These are phyloP conservation scores for Fusarium neocosmosporiellum DNA, from an alignment of 2,329 filamentous ascomycete genomes.

Conservation along the genomic window DNA sequence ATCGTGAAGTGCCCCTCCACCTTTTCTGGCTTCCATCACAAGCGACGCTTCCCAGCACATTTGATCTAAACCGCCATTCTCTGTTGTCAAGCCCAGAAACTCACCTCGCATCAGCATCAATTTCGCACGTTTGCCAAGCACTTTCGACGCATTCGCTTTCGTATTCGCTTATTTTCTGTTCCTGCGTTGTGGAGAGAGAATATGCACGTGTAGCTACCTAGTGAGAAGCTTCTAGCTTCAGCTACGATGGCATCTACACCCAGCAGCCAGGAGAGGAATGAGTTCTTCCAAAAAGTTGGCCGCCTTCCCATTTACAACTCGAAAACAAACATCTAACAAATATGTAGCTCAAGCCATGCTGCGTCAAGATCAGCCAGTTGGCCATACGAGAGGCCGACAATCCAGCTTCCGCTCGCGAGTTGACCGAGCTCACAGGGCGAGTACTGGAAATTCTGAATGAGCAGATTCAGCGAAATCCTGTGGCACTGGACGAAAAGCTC, in stretches of 20 bases:
- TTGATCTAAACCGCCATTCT: neutral
- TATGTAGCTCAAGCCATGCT: constrained; percentile 70
- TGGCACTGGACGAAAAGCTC: constrained; percentile 79
- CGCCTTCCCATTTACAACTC: neutral
- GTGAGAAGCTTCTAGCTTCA: constrained; percentile 32
- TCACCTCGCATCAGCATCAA: neutral
- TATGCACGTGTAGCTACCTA: constrained; percentile 39
- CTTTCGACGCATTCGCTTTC: constrained; percentile 17
- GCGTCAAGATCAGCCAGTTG: constrained; percentile 69
- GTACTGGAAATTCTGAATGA: constrained; percentile 59
- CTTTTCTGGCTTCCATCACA: constrained; percentile 24
- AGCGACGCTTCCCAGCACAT: neutral
- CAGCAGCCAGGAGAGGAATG: constrained; percentile 42
- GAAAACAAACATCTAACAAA: constrained; percentile 5
- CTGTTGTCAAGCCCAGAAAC: neutral
- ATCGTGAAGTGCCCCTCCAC: constrained; percentile 18
- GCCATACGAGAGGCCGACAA: constrained; percentile 61
- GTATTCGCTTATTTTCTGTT: constrained; percentile 26
- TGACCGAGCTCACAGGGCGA: constrained; percentile 59
- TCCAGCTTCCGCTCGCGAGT: constrained; percentile 53
- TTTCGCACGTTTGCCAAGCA: neutral
- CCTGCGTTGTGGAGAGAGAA: constrained; percentile 33
- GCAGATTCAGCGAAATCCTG: constrained; percentile 56
- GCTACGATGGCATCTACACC: constrained; percentile 42
- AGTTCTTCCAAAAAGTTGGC: constrained; percentile 47